phyloP scores from a whole-genome alignment of 768 basidiomycete species.

The Suillus tomentosus region DNA sequence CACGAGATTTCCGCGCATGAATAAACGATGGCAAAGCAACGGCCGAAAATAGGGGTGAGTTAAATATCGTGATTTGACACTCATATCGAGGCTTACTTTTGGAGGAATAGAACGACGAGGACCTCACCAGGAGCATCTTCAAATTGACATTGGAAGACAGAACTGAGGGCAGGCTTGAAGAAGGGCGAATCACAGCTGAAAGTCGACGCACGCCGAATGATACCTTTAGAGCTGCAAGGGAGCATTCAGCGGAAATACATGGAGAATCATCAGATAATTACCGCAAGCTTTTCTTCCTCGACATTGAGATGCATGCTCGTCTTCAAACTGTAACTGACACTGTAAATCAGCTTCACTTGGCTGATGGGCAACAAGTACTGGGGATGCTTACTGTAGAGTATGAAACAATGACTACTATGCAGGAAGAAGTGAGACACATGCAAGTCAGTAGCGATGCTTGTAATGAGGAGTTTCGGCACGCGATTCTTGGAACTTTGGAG shows the following conservation, averaged over 20 bases:
- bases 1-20: no score
- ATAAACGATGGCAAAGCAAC: no score
- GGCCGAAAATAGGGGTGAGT: no score
- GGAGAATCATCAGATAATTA: no score
- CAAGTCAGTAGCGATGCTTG: neutral
- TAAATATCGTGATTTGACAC: no score
- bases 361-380: slow-evolving; percentile 1
- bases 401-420: slow-evolving; percentile 1
- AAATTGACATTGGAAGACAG: no score
- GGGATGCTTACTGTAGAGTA: neutral
- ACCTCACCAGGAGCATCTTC: neutral
- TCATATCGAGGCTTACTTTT: neutral
- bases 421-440: neutral
- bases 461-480: slow-evolving; percentile 1
- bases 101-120: neutral
- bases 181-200: no score
- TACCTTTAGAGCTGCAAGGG: no score
- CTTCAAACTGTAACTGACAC: neutral
- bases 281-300: no score
- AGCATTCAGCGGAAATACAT: no score
- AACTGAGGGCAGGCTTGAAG: no score
- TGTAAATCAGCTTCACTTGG: neutral
- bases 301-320: neutral
- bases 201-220: no score
- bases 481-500: neutral